phyloP scores from a whole-genome alignment of 441 rosid species.

The Eruca vesicaria region DNA sequence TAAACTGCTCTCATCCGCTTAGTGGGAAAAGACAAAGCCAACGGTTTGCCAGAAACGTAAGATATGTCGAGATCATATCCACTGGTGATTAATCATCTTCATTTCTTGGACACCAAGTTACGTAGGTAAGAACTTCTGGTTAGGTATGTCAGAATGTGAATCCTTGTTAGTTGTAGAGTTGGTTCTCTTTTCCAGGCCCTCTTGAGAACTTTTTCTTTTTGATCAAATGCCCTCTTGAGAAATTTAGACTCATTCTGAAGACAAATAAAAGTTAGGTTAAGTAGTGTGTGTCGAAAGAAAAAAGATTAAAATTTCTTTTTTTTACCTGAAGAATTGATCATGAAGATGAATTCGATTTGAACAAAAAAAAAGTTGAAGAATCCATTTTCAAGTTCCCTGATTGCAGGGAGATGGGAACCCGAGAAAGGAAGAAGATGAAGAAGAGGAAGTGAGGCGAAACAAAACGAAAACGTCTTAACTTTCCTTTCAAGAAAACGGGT shows the following conservation, averaged over 20 bases:
- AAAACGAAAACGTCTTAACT: background rate
- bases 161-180: slow-evolving; percentile 30
- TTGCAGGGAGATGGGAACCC: slow-evolving; percentile 39
- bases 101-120: slow-evolving; percentile 78
- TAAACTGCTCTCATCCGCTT: slow-evolving; percentile 80
- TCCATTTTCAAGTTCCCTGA: slow-evolving; percentile 37
- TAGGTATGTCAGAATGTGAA: slow-evolving; percentile 45
- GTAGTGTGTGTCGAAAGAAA: slow-evolving; percentile 13
- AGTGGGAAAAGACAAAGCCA: slow-evolving; percentile 93
- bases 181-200: slow-evolving; percentile 35
- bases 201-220: too few relatives aligned
- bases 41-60: slow-evolving; percentile 60
- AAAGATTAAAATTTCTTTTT: background rate
- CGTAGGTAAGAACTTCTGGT: slow-evolving; percentile 60
- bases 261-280: slow-evolving; percentile 1
- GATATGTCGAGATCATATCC: slow-evolving; percentile 97
- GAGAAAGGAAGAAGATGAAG: slow-evolving; percentile 39
- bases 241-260: slow-evolving; percentile 62
- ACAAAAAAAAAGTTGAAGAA: slow-evolving; percentile 42
- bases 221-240: slow-evolving; percentile 51
- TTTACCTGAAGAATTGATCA: slow-evolving; percentile 40
- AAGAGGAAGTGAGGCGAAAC: background rate
- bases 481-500: slow-evolving; percentile 25
- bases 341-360: too few relatives aligned
- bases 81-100: slow-evolving; percentile 68